phyloP scores from a whole-genome alignment of 441 rosid genomes.

The Breynia disticha region DNA sequence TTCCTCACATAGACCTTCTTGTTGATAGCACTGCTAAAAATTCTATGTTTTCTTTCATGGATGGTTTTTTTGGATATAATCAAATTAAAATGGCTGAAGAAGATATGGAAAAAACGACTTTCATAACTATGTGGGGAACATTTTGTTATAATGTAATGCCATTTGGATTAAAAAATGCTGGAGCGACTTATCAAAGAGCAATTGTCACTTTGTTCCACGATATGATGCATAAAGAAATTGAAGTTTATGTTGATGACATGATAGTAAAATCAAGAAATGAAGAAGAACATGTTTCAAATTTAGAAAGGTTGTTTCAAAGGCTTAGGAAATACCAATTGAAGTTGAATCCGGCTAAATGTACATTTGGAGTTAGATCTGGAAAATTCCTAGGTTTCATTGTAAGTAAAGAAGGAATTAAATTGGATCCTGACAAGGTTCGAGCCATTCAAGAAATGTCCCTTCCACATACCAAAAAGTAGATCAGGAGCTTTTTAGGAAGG shows the following conservation, averaged over 20 bases:
- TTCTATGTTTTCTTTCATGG: neutral
- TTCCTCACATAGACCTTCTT: neutral
- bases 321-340: neutral
- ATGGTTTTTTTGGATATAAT: too few species aligned
- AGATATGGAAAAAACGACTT: too few species aligned
- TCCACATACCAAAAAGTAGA: neutral
- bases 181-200: too few species aligned
- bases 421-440: neutral
- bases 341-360: neutral
- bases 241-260: neutral
- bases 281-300: neutral
- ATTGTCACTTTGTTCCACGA: too few species aligned
- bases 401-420: neutral
- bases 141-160: too few species aligned
- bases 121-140: too few species aligned
- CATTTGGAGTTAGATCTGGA: neutral
- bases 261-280: conserved; percentile 12
- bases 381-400: neutral
- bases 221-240: neutral
- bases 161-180: too few species aligned
- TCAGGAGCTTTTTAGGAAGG: too few species aligned
- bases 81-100: too few species aligned
- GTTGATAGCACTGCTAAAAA: neutral
- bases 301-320: neutral
- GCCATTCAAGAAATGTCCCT: neutral